A percentile compares a stretch with the other conserved stretches of the same genome.
Evolutionary conservation across 2,329 filamentous ascomycete species (phyloP).

Genomic region (Aspergillus calidoustus): DNA sequence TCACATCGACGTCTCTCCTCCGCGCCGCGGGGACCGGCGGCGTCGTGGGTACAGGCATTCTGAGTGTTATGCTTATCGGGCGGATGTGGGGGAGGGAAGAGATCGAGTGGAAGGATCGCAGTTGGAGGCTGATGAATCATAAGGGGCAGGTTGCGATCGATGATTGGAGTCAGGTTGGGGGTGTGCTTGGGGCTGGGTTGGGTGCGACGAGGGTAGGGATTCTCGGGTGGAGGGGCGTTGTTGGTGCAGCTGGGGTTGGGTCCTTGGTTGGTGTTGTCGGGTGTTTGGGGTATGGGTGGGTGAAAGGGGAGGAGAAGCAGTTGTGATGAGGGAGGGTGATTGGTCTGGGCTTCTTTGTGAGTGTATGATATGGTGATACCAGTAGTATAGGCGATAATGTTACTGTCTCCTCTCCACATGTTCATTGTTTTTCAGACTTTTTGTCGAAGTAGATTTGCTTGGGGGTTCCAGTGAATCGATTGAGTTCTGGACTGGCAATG

Average conservation of each 20-base stretch:
- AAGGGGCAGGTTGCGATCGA: slow-evolving; percentile 53
- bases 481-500: too few species aligned
- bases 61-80: slow-evolving; percentile 49
- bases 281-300: slow-evolving; percentile 4
- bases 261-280: slow-evolving; percentile 13
- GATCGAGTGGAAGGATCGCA: slow-evolving; percentile 68
- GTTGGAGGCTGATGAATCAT: slow-evolving; percentile 65
- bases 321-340: background rate
- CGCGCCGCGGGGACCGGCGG: slow-evolving; percentile 53
- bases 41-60: slow-evolving; percentile 51
- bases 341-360: background rate
- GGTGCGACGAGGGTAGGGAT: background rate
- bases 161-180: slow-evolving; percentile 17
- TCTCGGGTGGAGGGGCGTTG: slow-evolving; percentile 1
- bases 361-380: background rate
- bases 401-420: background rate
- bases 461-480: too few species aligned
- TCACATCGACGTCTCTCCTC: slow-evolving; percentile 45
- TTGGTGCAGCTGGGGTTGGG: slow-evolving; percentile 14
- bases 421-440: background rate
- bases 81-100: slow-evolving; percentile 62
- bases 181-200: background rate
- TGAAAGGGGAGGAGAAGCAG: background rate
- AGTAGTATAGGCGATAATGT: background rate
- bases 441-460: background rate